A percentile compares a stretch with the other conserved stretches of the same genome.
Conservation (phyloP, 306 rosid species). For the Glycine latifolia region DNA sequence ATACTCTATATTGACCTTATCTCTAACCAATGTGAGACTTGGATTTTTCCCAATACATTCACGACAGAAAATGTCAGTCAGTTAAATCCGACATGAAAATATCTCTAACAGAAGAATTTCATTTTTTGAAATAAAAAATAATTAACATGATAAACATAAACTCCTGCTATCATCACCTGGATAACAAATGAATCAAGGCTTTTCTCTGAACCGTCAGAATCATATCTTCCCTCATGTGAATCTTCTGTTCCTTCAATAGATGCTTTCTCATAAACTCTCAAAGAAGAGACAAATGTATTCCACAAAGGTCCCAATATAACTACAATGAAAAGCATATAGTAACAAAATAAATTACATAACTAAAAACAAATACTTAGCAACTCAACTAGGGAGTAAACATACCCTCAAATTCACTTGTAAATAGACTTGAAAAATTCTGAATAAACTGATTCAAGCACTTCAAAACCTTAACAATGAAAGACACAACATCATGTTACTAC, state of each 20-base stretch:
- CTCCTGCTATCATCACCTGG: conserved; percentile 66
- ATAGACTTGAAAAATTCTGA: conserved; percentile 78
- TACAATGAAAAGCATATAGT: conserved; percentile 54
- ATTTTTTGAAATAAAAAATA: neutral
- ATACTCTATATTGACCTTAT: too few relatives aligned
- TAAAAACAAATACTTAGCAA: conserved; percentile 26
- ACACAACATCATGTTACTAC: conserved; percentile 30
- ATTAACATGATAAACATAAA: conserved; percentile 9
- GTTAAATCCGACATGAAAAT: conserved; percentile 34
- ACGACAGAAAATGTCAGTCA: conserved; percentile 1
- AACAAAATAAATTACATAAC: conserved; percentile 42
- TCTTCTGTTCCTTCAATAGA: conserved; percentile 81
- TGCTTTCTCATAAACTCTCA: conserved; percentile 74
- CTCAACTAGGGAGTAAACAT: conserved; percentile 43
- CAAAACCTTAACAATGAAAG: conserved; percentile 65
- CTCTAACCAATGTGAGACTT: too few relatives aligned
- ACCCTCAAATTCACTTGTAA: conserved; percentile 78
- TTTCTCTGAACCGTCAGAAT: conserved; percentile 93
- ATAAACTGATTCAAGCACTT: conserved; percentile 96
- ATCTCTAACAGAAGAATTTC: conserved; percentile 1
- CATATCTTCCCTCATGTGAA: conserved; percentile 88
- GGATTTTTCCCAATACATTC: too few relatives aligned
- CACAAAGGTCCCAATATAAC: conserved; percentile 82
- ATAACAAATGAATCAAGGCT: conserved; percentile 90
- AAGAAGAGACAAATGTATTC: conserved; percentile 85